phyloP scores from a whole-genome alignment of 768 basidiomycete genomes.

The Phlebiopsis flavidoalba region DNA sequence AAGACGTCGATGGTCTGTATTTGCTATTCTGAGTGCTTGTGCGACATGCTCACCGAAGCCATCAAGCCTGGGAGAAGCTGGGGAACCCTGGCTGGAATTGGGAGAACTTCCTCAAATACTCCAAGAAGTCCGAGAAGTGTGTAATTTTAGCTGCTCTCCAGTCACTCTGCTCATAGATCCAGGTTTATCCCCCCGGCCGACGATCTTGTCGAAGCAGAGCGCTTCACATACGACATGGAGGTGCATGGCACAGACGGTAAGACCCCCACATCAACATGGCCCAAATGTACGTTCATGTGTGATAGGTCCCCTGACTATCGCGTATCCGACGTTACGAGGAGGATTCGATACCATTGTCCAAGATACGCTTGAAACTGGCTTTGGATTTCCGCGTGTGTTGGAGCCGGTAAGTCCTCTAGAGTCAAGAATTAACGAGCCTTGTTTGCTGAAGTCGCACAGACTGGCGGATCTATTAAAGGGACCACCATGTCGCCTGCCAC shows the following conservation, averaged over 20 bases:
- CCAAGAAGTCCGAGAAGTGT: slow-evolving; percentile 27
- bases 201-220: background rate
- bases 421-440: background rate
- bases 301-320: background rate
- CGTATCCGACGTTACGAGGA: background rate
- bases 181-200: background rate
- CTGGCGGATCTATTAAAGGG: background rate
- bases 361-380: background rate
- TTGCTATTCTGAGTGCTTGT: background rate
- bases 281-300: no score
- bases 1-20: slow-evolving; percentile 5
- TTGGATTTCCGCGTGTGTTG: background rate
- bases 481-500: background rate
- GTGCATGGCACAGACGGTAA: background rate
- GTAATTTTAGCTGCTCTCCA: background rate
- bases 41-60: background rate
- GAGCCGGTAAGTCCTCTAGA: background rate
- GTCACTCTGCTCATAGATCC: background rate
- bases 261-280: no score
- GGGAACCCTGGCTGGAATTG: slow-evolving; percentile 19
- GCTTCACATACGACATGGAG: background rate
- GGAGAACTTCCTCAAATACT: slow-evolving; percentile 24
- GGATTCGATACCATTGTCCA: background rate
- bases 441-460: background rate
- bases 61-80: slow-evolving; percentile 15